Conservation (phyloP, 129 eudicot genomes). For the Daucus carota region DH1_v3.0 NC_030387.2:39075001-39075500, state of each 20-base stretch:
- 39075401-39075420: constrained; percentile 61
- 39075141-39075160: background rate
- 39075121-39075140: background rate
- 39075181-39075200: background rate
- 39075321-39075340: constrained; percentile 73
- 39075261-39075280: background rate
- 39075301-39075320: constrained; percentile 49
- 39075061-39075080: background rate
- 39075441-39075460: constrained; percentile 78
- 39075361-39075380: constrained; percentile 57
- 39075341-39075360: constrained; percentile 78
- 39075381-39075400: constrained; percentile 57
- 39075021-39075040: background rate
- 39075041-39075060: background rate
- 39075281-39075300: background rate
- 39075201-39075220: background rate
- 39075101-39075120: background rate
- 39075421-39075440: constrained; percentile 86
- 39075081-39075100: background rate
- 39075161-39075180: background rate
- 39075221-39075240: background rate
- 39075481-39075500: constrained; percentile 47
- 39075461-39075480: constrained; percentile 73
- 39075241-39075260: background rate
- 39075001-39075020: too few relatives aligned